A percentile compares a stretch with the other conserved stretches of the same genome.
Evolutionary conservation across 2,329 filamentous ascomycete species (phyloP).

Genomic region (Phialophora verrucosa): DNA sequence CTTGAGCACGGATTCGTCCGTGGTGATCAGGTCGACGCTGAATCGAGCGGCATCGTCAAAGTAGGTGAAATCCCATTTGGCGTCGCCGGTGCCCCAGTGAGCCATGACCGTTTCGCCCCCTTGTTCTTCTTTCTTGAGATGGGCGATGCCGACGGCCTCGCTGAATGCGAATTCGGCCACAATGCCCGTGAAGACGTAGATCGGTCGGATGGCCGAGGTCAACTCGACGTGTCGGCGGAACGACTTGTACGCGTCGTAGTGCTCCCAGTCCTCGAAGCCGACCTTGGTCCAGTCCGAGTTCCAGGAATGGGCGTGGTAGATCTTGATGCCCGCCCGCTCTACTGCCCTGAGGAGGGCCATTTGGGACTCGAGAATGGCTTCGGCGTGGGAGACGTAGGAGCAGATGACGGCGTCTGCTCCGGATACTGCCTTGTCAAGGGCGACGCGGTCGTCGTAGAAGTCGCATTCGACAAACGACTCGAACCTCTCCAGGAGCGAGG

Average conservation of each 20-base stretch:
- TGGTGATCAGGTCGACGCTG: slow-evolving; percentile 16
- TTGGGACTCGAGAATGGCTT: slow-evolving; percentile 44
- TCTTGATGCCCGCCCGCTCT: slow-evolving; percentile 45
- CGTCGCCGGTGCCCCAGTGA: slow-evolving; percentile 10
- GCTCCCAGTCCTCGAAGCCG: slow-evolving; percentile 40
- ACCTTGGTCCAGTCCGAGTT: slow-evolving; percentile 44
- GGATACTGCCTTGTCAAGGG: slow-evolving; percentile 43
- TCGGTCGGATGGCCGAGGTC: slow-evolving; percentile 41
- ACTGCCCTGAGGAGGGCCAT: slow-evolving; percentile 47
- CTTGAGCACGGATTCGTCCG: neutral
- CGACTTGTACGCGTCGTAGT: slow-evolving; percentile 46
- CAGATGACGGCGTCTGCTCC: slow-evolving; percentile 49
- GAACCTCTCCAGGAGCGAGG: slow-evolving; percentile 32
- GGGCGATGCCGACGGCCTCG: neutral
- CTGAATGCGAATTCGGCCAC: slow-evolving; percentile 41
- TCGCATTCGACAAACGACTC: slow-evolving; percentile 42
- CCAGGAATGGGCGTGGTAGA: slow-evolving; percentile 44
- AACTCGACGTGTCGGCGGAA: slow-evolving; percentile 40
- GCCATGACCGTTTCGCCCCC: slow-evolving; percentile 1
- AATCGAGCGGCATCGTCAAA: slow-evolving; percentile 12
- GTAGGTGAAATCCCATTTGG: slow-evolving; percentile 9
- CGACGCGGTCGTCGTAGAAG: slow-evolving; percentile 43
- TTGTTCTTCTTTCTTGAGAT: neutral
- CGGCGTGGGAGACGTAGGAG: slow-evolving; percentile 41
- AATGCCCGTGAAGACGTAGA: slow-evolving; percentile 44